Base-by-base conservation (phyloP, 768 basidiomycete genomes). In the Mycena epipterygia region DNA sequence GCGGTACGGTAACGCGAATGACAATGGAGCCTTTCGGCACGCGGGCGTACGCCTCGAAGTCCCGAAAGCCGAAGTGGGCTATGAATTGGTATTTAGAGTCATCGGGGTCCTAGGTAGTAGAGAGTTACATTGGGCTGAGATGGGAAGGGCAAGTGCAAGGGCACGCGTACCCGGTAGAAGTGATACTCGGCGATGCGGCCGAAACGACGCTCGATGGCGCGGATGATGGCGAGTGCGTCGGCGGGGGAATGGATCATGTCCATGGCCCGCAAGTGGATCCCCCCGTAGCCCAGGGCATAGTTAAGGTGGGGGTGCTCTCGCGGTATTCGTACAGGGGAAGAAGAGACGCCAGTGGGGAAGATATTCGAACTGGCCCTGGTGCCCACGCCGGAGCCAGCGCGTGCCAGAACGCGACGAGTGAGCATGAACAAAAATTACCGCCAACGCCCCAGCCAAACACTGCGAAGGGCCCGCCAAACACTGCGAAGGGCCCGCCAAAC, bases 171-270 rank as follows among this genome's bases (percentile, higher is more conserved):
- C 42, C 56, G 64, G 35, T 25, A 3, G 33, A 73, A 67, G 16
- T 39, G 72, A 27, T 27, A 73, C 25, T 58, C 60, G 0, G 64
- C 35, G 27, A 70, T 60, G 25, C 68, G 68, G 25, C 72, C 72
- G 12, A 73, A 73, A 16, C 72, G 68, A 16, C 59, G 83, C 79
- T 93, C 91, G 32, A 92, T 73, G 11, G 84, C 86, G 52, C 88
- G 85, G 63, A 91, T 75, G 52, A 90, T 81, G 52, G 86, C 81
- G 11, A 86, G 82, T 6, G 85, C 87, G 27, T 92, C 87, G 6
- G 82, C 78, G 73, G 89, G 85, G 37, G 85, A 86, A 4, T 74
- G 76, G 19, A 88, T 76, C 12, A 81, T 79, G 46, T 78, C 77
- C 75, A 82, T 84, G 53, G 84, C 78, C 49, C 85, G 82, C 41